These are phyloP conservation scores for Proliferodiscus dingleyae DNA, from an alignment of 2,329 filamentous ascomycete genomes.

Conservation along the genomic window DNA sequence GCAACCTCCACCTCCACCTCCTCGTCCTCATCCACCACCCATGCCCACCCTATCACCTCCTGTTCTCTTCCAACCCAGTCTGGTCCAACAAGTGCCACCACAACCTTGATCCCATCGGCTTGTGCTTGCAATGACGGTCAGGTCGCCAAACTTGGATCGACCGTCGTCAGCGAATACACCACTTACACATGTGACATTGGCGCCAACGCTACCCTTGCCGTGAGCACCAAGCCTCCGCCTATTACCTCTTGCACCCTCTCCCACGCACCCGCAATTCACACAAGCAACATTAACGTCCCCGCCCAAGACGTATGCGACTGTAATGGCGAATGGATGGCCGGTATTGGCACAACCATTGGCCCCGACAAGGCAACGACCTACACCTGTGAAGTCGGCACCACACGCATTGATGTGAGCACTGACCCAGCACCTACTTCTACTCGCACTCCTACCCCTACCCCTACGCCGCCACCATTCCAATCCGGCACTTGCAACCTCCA, in stretches of 20 bases:
- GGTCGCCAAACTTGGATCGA: neutral
- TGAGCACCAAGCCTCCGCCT: neutral
- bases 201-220: neutral
- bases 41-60: neutral
- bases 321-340: neutral
- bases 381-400: neutral
- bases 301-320: neutral
- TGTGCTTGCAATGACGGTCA: neutral
- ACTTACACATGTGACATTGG: neutral
- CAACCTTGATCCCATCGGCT: neutral
- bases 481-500: neutral
- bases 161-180: neutral
- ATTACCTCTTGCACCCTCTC: neutral
- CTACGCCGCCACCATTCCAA: neutral
- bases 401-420: neutral
- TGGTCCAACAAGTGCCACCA: neutral
- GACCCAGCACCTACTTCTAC: neutral
- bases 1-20: neutral
- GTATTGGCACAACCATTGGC: neutral
- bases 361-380: neutral
- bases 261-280: neutral
- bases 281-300: neutral
- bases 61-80: neutral
- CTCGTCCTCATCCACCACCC: neutral
- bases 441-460: neutral